Base-by-base conservation (phyloP, 305 asterid species). In the Andrographis paniculata region DNA sequence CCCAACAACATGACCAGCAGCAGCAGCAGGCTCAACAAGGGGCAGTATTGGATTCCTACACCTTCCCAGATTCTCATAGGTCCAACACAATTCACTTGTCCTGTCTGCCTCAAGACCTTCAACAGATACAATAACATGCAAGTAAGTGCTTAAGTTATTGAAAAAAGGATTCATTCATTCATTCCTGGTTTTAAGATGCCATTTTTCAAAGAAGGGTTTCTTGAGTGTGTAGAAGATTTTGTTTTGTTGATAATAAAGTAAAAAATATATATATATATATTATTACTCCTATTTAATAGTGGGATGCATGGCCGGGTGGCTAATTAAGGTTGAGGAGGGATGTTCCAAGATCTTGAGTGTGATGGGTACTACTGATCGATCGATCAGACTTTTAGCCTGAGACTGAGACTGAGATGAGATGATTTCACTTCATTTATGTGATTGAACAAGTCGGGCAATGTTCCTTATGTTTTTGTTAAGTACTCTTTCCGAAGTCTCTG, bases 111-210 rank as follows among this genome's bases (percentile, higher is more conserved):
- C 75, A 88, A 88, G 59, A 73, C 94, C 53, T 88, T 88, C 82
- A 88, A 88, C 40, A 76, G 97, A 73, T 88, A 88, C 87, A 88
- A 84, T 47, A 88, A 88, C 94, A 88, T 88, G 97, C 95, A 88
- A 82, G 97, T 87, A 43, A 17, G n/a, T n/a, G n/a, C n/a, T n/a
- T n/a, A 14, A 6, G n/a, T n/a, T n/a, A n/a, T n/a, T n/a, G n/a
- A n/a, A n/a, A n/a, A n/a, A n/a, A n/a, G n/a, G n/a, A n/a, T n/a
- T n/a, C n/a, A n/a, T n/a, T n/a, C n/a, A n/a, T n/a, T n/a, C n/a
- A n/a, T n/a, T n/a, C n/a, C n/a, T n/a, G n/a, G n/a, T n/a, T n/a
- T n/a, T n/a, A n/a, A n/a, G n/a, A n/a, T n/a, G n/a, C n/a, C n/a
- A n/a, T n/a, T n/a, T n/a, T n/a, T n/a, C n/a, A n/a, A n/a, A n/a